These are phyloP conservation scores for Geotrichum armillariae DNA, from an alignment of 1,139 yeast species.

Conservation along the genomic window DNA sequence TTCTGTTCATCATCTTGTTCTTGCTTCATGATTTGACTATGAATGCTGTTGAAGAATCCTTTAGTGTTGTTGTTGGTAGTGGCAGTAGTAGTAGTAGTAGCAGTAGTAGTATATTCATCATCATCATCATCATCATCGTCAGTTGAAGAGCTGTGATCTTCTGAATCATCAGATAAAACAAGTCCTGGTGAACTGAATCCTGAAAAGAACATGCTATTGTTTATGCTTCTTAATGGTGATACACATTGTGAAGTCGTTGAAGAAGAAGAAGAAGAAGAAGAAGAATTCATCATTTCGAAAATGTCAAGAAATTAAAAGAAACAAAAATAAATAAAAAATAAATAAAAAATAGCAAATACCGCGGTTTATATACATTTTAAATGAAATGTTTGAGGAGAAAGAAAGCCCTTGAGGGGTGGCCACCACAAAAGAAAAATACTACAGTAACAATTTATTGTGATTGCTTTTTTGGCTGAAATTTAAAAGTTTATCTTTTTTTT, in stretches of 20 bases:
- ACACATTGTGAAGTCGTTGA: not conserved
- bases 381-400: too few relatives aligned
- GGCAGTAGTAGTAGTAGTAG: not conserved
- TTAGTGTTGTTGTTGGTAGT: too few relatives aligned
- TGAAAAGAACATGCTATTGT: not conserved
- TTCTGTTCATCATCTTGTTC: too few relatives aligned
- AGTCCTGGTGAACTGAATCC: not conserved
- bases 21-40: not conserved
- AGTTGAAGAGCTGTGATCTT: not conserved
- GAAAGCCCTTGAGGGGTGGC: too few relatives aligned
- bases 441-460: too few relatives aligned
- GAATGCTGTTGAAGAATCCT: not conserved
- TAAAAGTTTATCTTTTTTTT: too few relatives aligned
- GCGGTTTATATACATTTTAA: too few relatives aligned
- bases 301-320: not conserved
- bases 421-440: too few relatives aligned
- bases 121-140: not conserved
- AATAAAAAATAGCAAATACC: too few relatives aligned
- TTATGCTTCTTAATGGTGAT: not conserved
- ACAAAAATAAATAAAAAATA: too few relatives aligned
- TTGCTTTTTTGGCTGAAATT: too few relatives aligned
- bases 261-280: too few relatives aligned
- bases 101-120: not conserved
- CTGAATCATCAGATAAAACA: not conserved
- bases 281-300: not conserved